Evolutionary conservation across 176 grass and related monocot species (phyloP).

Genomic region (Coix lacrymajobi): DNA sequence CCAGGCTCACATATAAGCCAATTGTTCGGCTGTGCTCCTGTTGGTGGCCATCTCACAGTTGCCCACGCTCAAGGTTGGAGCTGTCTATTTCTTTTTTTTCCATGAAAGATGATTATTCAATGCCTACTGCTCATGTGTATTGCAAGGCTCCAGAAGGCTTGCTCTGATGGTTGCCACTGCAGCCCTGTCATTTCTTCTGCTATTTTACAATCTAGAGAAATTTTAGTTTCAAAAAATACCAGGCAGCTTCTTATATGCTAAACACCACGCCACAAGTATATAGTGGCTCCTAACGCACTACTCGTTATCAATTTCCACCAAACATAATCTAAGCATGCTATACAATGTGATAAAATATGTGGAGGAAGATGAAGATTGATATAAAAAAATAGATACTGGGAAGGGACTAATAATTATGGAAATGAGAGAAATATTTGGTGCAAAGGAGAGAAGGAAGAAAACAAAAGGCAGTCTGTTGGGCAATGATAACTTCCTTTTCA

Average conservation of each 20-base stretch:
- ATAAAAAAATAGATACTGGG: not conserved
- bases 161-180: not conserved
- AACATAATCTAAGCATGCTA: not conserved
- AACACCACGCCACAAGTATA: not conserved
- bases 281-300: not conserved
- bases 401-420: not conserved
- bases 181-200: not conserved
- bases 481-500: not conserved
- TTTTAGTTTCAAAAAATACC: not conserved
- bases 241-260: not conserved
- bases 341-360: not conserved
- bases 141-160: not conserved
- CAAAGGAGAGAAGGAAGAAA: not conserved
- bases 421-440: not conserved
- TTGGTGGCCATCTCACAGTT: not conserved
- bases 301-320: not conserved
- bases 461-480: not conserved
- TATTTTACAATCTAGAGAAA: not conserved
- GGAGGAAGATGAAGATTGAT: not conserved
- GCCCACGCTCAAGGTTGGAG: slow-evolving; percentile 19
- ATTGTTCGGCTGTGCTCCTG: not conserved
- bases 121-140: not conserved
- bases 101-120: not conserved
- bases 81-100: not conserved
- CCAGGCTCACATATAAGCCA: not conserved